phyloP scores from a whole-genome alignment of 2,329 filamentous ascomycete genomes.

The Pseudopyricularia javanii region DNA sequence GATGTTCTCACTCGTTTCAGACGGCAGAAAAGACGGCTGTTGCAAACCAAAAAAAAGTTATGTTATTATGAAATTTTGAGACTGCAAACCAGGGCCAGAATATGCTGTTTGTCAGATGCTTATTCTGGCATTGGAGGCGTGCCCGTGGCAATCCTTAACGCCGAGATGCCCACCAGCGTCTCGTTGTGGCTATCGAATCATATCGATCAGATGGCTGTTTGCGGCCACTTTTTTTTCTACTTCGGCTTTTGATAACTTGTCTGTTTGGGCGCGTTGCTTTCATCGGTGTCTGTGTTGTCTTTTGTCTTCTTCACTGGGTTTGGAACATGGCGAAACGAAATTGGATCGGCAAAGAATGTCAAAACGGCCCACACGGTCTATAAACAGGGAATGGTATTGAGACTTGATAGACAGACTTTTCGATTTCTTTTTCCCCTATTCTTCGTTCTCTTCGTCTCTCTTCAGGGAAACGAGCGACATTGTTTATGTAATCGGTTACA shows the following conservation, averaged over 20 bases:
- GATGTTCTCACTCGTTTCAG: neutral
- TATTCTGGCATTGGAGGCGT: too few species aligned
- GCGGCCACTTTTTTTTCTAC: neutral
- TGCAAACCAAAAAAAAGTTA: neutral
- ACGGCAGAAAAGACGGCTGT: neutral
- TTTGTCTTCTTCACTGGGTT: neutral
- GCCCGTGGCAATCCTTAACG: too few species aligned
- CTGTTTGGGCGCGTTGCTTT: neutral
- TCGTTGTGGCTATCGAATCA: neutral
- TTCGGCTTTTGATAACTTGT: neutral
- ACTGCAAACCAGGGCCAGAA: neutral
- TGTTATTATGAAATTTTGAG: neutral
- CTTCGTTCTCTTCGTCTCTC: conserved; percentile 8
- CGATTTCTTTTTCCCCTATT: conserved; percentile 9
- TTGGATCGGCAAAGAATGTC: neutral
- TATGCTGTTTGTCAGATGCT: too few species aligned
- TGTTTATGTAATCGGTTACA: neutral
- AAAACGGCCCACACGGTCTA: neutral
- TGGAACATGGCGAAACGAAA: neutral
- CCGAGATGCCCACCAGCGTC: neutral
- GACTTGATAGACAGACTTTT: conserved; percentile 14
- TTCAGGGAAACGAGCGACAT: conserved; percentile 4
- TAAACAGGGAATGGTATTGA: conserved; percentile 1
- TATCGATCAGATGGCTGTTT: neutral
- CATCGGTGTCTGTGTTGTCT: neutral